phyloP scores from a whole-genome alignment of 768 basidiomycete species.

The Amanita muscaria region DNA sequence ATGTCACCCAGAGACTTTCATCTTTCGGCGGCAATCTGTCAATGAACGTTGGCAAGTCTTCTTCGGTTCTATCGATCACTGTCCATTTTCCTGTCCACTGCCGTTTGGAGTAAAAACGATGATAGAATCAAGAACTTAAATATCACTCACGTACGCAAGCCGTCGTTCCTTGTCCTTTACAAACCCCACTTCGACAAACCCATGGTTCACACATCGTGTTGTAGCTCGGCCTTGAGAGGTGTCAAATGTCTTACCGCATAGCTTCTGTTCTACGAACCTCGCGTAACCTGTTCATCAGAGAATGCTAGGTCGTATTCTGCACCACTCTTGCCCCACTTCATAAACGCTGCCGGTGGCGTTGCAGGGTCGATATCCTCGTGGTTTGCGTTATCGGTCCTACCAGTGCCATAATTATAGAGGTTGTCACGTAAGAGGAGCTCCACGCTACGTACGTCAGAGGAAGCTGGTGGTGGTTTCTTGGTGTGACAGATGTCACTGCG shows the following conservation, averaged over 20 bases:
- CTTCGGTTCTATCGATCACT: too few relatives aligned
- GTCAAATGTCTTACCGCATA: background rate
- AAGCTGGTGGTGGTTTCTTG: background rate
- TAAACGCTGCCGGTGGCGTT: slow-evolving; percentile 11
- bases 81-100: slow-evolving; percentile 1
- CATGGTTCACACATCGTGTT: slow-evolving; percentile 13
- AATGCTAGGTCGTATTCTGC: slow-evolving; percentile 44
- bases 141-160: background rate
- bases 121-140: too few relatives aligned
- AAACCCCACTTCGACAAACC: slow-evolving; percentile 16
- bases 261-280: slow-evolving; percentile 34
- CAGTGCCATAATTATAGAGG: background rate
- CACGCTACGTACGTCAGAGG: too few relatives aligned
- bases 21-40: too few relatives aligned
- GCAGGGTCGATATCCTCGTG: slow-evolving; percentile 12
- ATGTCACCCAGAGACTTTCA: too few relatives aligned
- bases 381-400: too few relatives aligned
- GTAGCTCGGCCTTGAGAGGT: slow-evolving; percentile 7
- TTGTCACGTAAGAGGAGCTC: too few relatives aligned
- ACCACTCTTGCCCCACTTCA: slow-evolving; percentile 38
- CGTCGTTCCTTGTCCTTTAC: slow-evolving; percentile 1
- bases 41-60: too few relatives aligned
- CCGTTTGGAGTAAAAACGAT: background rate
- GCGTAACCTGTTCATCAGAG: slow-evolving; percentile 55
- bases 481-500: background rate